A percentile compares a stretch with the other conserved stretches of the same genome.
phyloP scores from a whole-genome alignment of 1,139 yeast genomes.

The Suhomyces atakaporum region DNA sequence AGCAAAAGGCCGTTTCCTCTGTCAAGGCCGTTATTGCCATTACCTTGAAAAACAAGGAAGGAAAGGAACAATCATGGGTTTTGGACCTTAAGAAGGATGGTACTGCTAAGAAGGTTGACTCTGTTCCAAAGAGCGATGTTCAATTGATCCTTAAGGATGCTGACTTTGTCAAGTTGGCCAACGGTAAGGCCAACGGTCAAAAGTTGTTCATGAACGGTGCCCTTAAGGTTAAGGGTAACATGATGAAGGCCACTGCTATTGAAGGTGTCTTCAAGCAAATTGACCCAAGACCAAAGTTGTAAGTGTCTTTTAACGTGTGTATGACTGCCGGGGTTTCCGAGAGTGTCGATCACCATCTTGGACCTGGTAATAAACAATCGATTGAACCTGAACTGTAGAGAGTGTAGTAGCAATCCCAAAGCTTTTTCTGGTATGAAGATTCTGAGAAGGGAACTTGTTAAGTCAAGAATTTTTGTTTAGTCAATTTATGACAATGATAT shows the following conservation, averaged over 20 bases:
- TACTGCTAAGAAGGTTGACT: slow-evolving; percentile 49
- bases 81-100: slow-evolving; percentile 73
- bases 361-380: too few species aligned
- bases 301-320: slow-evolving; percentile 19
- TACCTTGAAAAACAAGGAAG: slow-evolving; percentile 68
- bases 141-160: slow-evolving; percentile 64
- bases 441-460: too few species aligned
- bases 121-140: slow-evolving; percentile 60
- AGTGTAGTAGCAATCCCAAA: too few species aligned
- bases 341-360: too few species aligned
- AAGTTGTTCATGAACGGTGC: slow-evolving; percentile 82
- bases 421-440: too few species aligned
- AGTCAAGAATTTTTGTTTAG: too few species aligned
- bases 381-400: too few species aligned
- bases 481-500: too few species aligned
- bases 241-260: slow-evolving; percentile 83
- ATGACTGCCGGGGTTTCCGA: too few species aligned
- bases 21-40: slow-evolving; percentile 69
- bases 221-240: slow-evolving; percentile 83
- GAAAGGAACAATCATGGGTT: slow-evolving; percentile 66
- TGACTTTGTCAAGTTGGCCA: slow-evolving; percentile 67
- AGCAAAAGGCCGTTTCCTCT: slow-evolving; percentile 45
- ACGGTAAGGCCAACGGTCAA: slow-evolving; percentile 82
- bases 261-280: slow-evolving; percentile 72
- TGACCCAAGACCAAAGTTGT: slow-evolving; percentile 55